A percentile compares a stretch with the other conserved stretches of the same genome.
These are phyloP conservation scores for Cylindrodendrum hubeiense DNA, from an alignment of 2,329 filamentous ascomycete genomes.

Conservation along the genomic window DNA sequence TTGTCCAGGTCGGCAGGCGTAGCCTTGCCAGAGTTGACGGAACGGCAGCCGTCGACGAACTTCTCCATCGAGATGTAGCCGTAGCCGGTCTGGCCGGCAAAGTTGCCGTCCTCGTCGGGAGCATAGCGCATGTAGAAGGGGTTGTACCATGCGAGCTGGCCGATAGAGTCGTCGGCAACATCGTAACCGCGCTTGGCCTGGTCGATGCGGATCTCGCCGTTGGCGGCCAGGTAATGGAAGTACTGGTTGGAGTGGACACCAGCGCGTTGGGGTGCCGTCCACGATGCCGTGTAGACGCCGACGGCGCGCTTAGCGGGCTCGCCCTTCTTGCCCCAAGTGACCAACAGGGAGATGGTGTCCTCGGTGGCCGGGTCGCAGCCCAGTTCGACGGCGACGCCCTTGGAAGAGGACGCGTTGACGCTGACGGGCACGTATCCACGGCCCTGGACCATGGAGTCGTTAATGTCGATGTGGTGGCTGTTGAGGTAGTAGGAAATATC, in stretches of 20 bases:
- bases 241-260: conserved; percentile 98
- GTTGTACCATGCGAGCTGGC: conserved; percentile 86
- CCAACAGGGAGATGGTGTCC: conserved; percentile 91
- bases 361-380: conserved; percentile 87
- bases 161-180: conserved; percentile 83
- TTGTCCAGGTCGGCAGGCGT: conserved; percentile 83
- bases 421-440: conserved; percentile 80
- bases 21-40: conserved; percentile 79
- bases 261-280: conserved; percentile 92
- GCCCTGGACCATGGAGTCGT: conserved; percentile 87
- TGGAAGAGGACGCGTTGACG: conserved; percentile 82
- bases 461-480: conserved; percentile 93
- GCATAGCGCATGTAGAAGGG: conserved; percentile 97
- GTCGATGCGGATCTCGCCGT: conserved; percentile 89
- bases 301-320: conserved; percentile 80
- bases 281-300: conserved; percentile 92
- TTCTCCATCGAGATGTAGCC: conserved; percentile 97
- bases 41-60: conserved; percentile 88
- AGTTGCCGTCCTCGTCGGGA: conserved; percentile 95
- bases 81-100: conserved; percentile 90
- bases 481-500: conserved; percentile 98
- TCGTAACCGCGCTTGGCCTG: conserved; percentile 96
- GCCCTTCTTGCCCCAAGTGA: conserved; percentile 84
- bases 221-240: conserved; percentile 91
- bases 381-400: conserved; percentile 81